A percentile compares a stretch with the other conserved stretches of the same genome.
Evolutionary conservation across 768 basidiomycete genomes (phyloP).

Genomic region (Suillus brevipes): DNA sequence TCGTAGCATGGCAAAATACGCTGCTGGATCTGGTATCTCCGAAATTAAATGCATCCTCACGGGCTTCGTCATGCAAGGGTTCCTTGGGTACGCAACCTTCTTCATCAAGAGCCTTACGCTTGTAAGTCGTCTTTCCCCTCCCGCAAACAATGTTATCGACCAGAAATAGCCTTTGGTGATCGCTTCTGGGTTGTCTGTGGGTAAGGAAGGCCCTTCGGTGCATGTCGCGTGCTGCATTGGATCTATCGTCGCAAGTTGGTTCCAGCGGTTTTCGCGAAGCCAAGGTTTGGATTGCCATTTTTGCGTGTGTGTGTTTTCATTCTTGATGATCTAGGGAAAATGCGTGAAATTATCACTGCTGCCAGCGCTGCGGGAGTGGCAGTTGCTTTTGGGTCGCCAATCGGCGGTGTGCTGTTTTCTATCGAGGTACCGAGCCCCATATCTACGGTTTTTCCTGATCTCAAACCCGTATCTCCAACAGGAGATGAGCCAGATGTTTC

Average conservation of each 20-base stretch:
- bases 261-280: slow-evolving; percentile 80
- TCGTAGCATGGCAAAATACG: slow-evolving; percentile 85
- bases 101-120: slow-evolving; percentile 92
- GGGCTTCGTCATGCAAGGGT: slow-evolving; percentile 97
- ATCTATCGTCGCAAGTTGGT: slow-evolving; percentile 82
- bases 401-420: slow-evolving; percentile 96
- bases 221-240: slow-evolving; percentile 97
- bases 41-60: slow-evolving; percentile 98
- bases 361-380: slow-evolving; percentile 98
- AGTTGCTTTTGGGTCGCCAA: slow-evolving; percentile 97
- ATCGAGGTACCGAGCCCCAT: slow-evolving; percentile 68
- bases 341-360: slow-evolving; percentile 90
- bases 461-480: slow-evolving; percentile 30
- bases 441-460: neutral
- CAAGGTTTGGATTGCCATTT: slow-evolving; percentile 58
- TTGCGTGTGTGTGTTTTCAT: slow-evolving; percentile 7
- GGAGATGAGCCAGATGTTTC: slow-evolving; percentile 99
- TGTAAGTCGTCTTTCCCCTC: slow-evolving; percentile 46
- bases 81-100: slow-evolving; percentile 86
- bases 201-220: slow-evolving; percentile 98
- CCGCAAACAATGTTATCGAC: slow-evolving; percentile 15
- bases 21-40: slow-evolving; percentile 96
- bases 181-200: slow-evolving; percentile 94
- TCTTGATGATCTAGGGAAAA: slow-evolving; percentile 53
- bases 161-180: slow-evolving; percentile 84